Conservation (phyloP, 257 asterid species). For the Schizonepeta tenuifolia region DNA sequence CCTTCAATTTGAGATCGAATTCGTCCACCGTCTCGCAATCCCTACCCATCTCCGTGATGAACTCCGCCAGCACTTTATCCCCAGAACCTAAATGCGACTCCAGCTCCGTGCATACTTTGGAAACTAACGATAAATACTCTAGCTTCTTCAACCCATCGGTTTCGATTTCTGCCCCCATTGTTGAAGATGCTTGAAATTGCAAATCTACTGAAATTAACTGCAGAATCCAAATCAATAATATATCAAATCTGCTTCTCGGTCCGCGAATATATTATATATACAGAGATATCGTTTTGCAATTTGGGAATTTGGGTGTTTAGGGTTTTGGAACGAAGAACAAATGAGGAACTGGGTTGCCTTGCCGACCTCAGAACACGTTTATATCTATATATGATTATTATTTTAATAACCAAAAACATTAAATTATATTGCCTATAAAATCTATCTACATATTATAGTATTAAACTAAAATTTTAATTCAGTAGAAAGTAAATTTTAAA, state of each 20-base stretch:
- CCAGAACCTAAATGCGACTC: slow-evolving; percentile 74
- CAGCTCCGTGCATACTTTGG: slow-evolving; percentile 82
- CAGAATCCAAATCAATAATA: too few species aligned
- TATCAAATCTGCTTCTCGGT: background rate
- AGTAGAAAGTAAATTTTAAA: too few species aligned
- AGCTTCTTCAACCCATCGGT: slow-evolving; percentile 64
- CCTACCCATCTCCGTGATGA: slow-evolving; percentile 75
- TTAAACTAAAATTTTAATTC: too few species aligned
- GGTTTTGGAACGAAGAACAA: background rate
- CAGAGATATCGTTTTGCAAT: background rate
- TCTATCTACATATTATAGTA: too few species aligned
- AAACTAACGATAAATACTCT: slow-evolving; percentile 75
- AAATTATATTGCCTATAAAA: too few species aligned
- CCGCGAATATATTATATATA: background rate
- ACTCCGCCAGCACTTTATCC: slow-evolving; percentile 81
- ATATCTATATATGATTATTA: too few species aligned
- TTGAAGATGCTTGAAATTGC: slow-evolving; percentile 1
- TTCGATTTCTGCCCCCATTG: slow-evolving; percentile 48
- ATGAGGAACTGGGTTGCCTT: background rate
- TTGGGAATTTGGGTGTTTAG: background rate
- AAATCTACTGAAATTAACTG: background rate
- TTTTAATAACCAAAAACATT: too few species aligned
- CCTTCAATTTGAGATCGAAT: slow-evolving; percentile 66
- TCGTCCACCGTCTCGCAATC: slow-evolving; percentile 56
- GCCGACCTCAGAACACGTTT: too few species aligned